Conservation (phyloP, 2,329 filamentous ascomycete species). For the Orbilia ellipsospora region DNA sequence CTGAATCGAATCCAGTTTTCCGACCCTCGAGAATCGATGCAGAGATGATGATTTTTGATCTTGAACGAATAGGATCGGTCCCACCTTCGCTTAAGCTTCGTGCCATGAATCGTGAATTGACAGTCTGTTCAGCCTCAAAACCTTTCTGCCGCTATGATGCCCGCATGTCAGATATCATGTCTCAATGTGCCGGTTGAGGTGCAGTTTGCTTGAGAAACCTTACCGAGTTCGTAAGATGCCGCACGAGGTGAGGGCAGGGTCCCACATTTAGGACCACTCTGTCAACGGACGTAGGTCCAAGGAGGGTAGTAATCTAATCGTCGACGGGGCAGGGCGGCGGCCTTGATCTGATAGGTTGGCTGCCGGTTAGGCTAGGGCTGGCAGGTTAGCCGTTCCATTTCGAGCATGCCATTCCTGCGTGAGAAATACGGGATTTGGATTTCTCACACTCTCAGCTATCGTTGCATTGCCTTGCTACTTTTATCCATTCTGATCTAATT, state of each 20-base stretch:
- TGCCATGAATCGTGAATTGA: not conserved
- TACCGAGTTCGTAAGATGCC: too few species aligned
- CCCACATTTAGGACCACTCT: too few species aligned
- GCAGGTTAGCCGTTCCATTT: slow-evolving; percentile 21
- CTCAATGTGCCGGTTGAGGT: not conserved
- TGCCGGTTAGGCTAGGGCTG: slow-evolving; percentile 3
- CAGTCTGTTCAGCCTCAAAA: not conserved
- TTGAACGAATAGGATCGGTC: too few species aligned
- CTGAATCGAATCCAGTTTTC: too few species aligned
- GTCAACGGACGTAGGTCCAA: too few species aligned
- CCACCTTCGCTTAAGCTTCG: too few species aligned
- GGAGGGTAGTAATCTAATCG: slow-evolving; percentile 12
- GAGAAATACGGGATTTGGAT: not conserved
- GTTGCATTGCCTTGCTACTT: slow-evolving; percentile 12
- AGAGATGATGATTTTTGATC: too few species aligned
- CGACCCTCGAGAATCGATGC: too few species aligned
- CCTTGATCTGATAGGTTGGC: slow-evolving; percentile 29
- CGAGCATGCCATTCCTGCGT: slow-evolving; percentile 21
- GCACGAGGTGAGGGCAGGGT: too few species aligned
- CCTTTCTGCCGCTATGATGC: not conserved
- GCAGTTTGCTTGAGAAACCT: not conserved
- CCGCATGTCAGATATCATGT: slow-evolving; percentile 5
- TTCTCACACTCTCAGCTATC: slow-evolving; percentile 19
- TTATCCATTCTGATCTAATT: too few species aligned
- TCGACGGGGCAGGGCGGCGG: slow-evolving; percentile 8